phyloP scores from a whole-genome alignment of 805 yeast genomes.

The Candida suzukii region DNA sequence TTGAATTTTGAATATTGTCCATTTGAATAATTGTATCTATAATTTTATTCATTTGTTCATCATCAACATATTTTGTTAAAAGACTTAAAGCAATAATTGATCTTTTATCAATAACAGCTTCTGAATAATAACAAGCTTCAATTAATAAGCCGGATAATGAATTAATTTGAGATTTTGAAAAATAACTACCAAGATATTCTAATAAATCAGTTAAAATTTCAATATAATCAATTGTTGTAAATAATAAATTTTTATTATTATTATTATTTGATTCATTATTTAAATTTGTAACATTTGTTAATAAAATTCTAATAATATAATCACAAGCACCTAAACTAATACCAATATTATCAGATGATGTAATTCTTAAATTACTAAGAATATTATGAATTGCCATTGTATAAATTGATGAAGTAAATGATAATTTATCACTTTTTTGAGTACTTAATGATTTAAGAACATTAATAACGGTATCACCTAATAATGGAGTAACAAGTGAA shows the following conservation, averaged over 20 bases:
- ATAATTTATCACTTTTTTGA: slow-evolving; percentile 18
- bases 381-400: slow-evolving; percentile 46
- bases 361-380: slow-evolving; percentile 26
- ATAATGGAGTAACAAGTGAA: slow-evolving; percentile 27
- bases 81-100: slow-evolving; percentile 33
- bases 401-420: slow-evolving; percentile 41
- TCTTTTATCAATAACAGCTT: slow-evolving; percentile 38
- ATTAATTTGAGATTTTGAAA: slow-evolving; percentile 15
- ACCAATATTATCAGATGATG: background rate
- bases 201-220: slow-evolving; percentile 56
- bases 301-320: slow-evolving; percentile 26
- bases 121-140: slow-evolving; percentile 29
- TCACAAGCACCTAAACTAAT: background rate
- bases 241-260: slow-evolving; percentile 17
- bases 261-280: slow-evolving; percentile 7
- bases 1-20: background rate
- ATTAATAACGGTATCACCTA: slow-evolving; percentile 26
- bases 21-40: background rate
- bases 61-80: slow-evolving; percentile 21
- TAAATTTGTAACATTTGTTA: slow-evolving; percentile 24
- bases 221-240: slow-evolving; percentile 42
- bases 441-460: slow-evolving; percentile 21
- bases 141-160: slow-evolving; percentile 24
- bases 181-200: slow-evolving; percentile 32
- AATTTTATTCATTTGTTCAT: slow-evolving; percentile 16